phyloP scores from a whole-genome alignment of 2,329 filamentous ascomycete species.

The Acephala macrosclerotiorum region DNA sequence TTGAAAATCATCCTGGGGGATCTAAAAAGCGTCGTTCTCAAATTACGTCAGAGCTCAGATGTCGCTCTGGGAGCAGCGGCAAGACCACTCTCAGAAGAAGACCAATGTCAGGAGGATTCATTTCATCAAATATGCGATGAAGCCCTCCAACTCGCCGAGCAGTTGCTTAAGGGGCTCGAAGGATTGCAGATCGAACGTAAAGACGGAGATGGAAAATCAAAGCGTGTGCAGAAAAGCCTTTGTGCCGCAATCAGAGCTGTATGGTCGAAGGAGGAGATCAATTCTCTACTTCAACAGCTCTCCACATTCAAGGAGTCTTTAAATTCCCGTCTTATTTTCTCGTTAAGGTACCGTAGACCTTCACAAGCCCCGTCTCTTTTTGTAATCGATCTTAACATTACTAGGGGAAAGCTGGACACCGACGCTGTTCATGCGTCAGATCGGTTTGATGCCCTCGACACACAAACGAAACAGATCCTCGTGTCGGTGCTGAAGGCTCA shows the following conservation, averaged over 20 bases:
- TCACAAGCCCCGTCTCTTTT: not conserved
- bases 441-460: slow-evolving; percentile 3
- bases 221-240: not conserved
- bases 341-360: slow-evolving; percentile 15
- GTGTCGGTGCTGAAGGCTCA: not conserved
- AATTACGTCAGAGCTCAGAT: too few species aligned
- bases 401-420: not conserved
- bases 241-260: not conserved
- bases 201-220: not conserved
- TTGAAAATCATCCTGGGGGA: too few species aligned
- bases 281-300: not conserved
- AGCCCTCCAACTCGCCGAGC: not conserved
- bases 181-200: not conserved
- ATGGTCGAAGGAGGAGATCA: slow-evolving; percentile 17
- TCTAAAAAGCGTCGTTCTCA: too few species aligned
- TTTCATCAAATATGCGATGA: slow-evolving; percentile 4
- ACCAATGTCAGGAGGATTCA: not conserved
- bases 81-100: not conserved
- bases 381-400: not conserved
- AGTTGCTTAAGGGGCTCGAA: slow-evolving; percentile 4
- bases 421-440: not conserved
- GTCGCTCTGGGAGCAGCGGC: too few species aligned
- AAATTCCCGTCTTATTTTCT: slow-evolving; percentile 12
- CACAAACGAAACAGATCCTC: slow-evolving; percentile 8
- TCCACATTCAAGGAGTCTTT: not conserved